Evolutionary conservation across 2,329 filamentous ascomycete genomes (phyloP).

Genomic region (Penicillium decumbens): DNA sequence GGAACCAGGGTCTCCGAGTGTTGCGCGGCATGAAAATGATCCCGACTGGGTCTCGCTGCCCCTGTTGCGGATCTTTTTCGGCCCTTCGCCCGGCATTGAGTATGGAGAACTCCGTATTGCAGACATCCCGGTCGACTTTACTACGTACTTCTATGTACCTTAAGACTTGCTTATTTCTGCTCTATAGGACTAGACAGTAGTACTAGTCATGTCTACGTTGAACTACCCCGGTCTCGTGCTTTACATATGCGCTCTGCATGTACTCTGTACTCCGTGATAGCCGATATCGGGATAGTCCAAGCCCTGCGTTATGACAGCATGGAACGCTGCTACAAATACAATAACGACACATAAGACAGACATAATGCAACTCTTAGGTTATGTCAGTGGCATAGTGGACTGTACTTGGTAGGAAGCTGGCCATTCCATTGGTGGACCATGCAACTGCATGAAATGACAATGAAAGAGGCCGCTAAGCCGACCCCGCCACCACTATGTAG

Average conservation of each 20-base stretch:
- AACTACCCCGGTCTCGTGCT: constrained; percentile 7
- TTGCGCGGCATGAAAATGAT: background rate
- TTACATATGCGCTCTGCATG: constrained; percentile 15
- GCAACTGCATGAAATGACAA: background rate
- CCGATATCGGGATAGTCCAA: constrained; percentile 16
- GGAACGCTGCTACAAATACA: background rate
- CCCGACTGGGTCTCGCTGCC: background rate
- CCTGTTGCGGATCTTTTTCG: constrained; percentile 3
- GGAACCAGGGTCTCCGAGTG: background rate
- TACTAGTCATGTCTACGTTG: background rate
- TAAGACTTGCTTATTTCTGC: too few species aligned
- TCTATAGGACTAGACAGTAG: too few species aligned
- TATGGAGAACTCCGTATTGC: background rate
- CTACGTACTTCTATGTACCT: too few species aligned
- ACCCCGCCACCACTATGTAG: too few species aligned
- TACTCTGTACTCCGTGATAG: constrained; percentile 10
- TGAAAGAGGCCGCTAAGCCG: too few species aligned
- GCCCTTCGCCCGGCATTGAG: constrained; percentile 2
- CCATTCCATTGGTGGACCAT: background rate
- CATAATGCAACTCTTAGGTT: background rate
- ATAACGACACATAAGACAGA: background rate
- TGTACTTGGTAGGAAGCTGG: background rate
- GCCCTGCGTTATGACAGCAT: background rate
- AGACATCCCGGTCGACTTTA: constrained; percentile 7
- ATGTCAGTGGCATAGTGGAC: background rate